Percentiles rank a stretch among this genome's conserved stretches.
These are phyloP conservation scores for Striga hermonthica DNA, from an alignment of 305 asterid species.

Conservation along the genomic window DNA sequence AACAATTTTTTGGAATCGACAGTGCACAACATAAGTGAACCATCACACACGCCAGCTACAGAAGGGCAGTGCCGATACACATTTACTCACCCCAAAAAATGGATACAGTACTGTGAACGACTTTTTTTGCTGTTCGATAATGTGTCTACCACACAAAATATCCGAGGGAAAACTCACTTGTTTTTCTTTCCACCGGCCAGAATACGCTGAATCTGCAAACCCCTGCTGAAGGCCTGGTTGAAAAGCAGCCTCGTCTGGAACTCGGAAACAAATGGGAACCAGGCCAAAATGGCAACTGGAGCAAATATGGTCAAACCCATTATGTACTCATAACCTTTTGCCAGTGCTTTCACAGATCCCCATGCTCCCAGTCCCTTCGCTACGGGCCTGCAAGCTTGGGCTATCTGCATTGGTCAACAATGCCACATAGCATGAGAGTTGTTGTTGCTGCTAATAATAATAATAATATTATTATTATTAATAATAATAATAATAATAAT, in stretches of 20 bases:
- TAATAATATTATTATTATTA: no score
- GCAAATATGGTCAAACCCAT: slow-evolving; percentile 51
- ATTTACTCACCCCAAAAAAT: no score
- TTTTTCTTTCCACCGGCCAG: slow-evolving; percentile 63
- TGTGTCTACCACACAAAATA: no score
- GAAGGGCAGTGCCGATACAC: no score
- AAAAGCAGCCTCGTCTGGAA: slow-evolving; percentile 66
- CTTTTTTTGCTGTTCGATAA: no score
- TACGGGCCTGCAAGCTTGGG: slow-evolving; percentile 56
- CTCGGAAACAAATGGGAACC: slow-evolving; percentile 65
- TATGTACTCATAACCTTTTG: slow-evolving; percentile 62
- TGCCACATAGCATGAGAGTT: neutral
- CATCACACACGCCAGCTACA: no score
- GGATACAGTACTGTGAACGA: no score
- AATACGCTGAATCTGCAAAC: slow-evolving; percentile 60
- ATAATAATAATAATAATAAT: no score
- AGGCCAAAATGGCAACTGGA: slow-evolving; percentile 55
- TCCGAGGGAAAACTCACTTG: slow-evolving; percentile 33
- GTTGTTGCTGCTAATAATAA: no score
- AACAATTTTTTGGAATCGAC: no score
- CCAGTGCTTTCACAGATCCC: slow-evolving; percentile 63
- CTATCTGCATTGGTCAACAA: slow-evolving; percentile 32
- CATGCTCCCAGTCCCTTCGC: slow-evolving; percentile 56
- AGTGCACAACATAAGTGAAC: no score
- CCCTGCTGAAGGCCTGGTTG: slow-evolving; percentile 82